A percentile compares a stretch with the other conserved stretches of the same genome.
phyloP scores from a whole-genome alignment of 2,329 filamentous ascomycete genomes.

The Nigrospora oryzae region DNA sequence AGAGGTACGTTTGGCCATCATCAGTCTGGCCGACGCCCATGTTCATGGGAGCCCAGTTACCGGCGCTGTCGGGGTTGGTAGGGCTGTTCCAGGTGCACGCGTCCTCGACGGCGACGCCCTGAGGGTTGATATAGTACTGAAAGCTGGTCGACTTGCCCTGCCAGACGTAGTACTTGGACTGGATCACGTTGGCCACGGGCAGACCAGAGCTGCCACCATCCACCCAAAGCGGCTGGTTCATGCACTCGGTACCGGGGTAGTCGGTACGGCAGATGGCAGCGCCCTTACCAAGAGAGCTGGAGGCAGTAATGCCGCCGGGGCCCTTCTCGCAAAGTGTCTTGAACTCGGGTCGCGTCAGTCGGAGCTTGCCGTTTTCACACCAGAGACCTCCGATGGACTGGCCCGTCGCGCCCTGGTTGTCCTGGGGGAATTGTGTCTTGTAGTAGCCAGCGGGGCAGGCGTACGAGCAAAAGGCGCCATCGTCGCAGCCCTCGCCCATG shows the following conservation, averaged over 20 bases:
- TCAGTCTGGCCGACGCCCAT: conserved; percentile 67
- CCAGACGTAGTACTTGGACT: conserved; percentile 70
- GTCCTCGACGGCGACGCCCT: conserved; percentile 55
- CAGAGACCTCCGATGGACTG: conserved; percentile 84
- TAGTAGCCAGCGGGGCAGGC: conserved; percentile 86
- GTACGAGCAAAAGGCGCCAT: conserved; percentile 78
- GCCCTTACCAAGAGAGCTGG: conserved; percentile 61
- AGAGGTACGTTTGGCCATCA: conserved; percentile 64
- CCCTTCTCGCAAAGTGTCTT: conserved; percentile 70
- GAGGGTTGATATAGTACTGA: conserved; percentile 89
- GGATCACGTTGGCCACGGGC: conserved; percentile 65
- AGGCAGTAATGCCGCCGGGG: conserved; percentile 59
- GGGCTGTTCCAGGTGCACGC: conserved; percentile 68
- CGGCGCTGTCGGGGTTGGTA: conserved; percentile 41
- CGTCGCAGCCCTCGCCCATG: conserved; percentile 49
- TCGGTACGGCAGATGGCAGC: conserved; percentile 87
- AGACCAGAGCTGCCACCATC: conserved; percentile 42
- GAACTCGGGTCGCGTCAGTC: conserved; percentile 61
- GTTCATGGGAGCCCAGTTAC: conserved; percentile 86
- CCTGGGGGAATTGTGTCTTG: conserved; percentile 79
- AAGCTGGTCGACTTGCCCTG: conserved; percentile 67
- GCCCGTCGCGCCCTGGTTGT: conserved; percentile 64
- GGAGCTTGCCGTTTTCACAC: conserved; percentile 72
- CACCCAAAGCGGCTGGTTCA: conserved; percentile 70
- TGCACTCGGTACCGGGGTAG: conserved; percentile 86